A percentile compares a stretch with the other conserved stretches of the same genome.
These are phyloP conservation scores for Paraphysoderma sedebokerense DNA, from an alignment of 371 early-diverging fungal species.

Conservation along the genomic window DNA sequence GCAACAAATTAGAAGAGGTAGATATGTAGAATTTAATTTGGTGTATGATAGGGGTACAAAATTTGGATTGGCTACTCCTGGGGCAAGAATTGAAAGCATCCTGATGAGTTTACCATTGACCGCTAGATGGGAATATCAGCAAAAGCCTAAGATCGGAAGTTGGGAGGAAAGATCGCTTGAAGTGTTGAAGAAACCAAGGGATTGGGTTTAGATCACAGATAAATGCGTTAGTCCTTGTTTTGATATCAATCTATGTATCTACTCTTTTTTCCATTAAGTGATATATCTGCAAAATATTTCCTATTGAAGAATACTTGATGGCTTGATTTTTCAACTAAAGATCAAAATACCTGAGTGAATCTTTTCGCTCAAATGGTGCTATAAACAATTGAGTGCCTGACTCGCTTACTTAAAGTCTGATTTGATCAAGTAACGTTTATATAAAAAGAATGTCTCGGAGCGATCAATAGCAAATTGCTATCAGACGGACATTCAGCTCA, in stretches of 20 bases:
- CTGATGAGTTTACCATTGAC: conserved; percentile 70
- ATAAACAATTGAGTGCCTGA: no score
- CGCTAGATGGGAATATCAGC: conserved; percentile 77
- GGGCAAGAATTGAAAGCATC: conserved; percentile 71
- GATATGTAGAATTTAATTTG: conserved; percentile 80
- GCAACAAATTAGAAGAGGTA: conserved; percentile 73
- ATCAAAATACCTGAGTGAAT: no score
- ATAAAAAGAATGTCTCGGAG: no score
- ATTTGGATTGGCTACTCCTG: conserved; percentile 72
- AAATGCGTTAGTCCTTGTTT: neutral
- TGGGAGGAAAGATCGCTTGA: conserved; percentile 55
- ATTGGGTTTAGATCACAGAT: conserved; percentile 40
- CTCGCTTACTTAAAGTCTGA: no score
- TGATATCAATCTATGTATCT: neutral
- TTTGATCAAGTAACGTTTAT: no score
- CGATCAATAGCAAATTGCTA: no score
- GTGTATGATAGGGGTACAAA: conserved; percentile 79
- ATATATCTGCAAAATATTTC: no score
- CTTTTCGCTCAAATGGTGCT: no score
- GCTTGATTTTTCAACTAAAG: no score
- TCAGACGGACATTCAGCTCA: no score
- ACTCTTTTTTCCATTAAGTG: neutral
- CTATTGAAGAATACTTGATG: no score
- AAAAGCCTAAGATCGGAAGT: conserved; percentile 43
- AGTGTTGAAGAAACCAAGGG: conserved; percentile 55